Base-by-base conservation (phyloP, 2,329 filamentous ascomycete genomes). In the Sphaerulina populicola region DNA sequence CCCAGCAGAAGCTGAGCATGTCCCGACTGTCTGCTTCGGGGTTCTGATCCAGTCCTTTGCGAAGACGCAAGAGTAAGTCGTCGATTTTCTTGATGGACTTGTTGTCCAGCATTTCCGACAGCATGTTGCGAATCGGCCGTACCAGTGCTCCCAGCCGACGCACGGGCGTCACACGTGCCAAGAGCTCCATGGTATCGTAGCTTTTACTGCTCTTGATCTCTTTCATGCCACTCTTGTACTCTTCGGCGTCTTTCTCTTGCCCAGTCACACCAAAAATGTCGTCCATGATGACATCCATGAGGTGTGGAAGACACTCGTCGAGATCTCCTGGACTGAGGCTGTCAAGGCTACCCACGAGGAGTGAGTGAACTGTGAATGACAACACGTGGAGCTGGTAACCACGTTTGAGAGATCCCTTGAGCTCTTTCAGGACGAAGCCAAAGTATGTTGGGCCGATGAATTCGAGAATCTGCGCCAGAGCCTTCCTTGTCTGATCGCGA, bases 171-270 rank as follows among this genome's bases (percentile, higher is more conserved):
- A 83, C 89, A 63, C 84, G 87, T 23, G 93, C 86, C 57, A 97
- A 77, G 12, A 97, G 75, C 68, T 97, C 91, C 83, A 97, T 94
- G 0, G 93, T 94, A 65, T 98, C 94, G 63, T 90, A 94, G 66
- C 90, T 96, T 74, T 97, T 98, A 74, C 87, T 96, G 69, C 87
- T 93, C 74, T 95, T 97, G 51, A 98, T 85, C 71, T 98, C 93
- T 69, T 94, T 95, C 84, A 94, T 96, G 69, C 91, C 86, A 66
- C 83, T 95, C 50, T 85, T 84, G 67, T 98, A 98, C 47, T 90
- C 93, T 61, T 96, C 89, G 0, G 91, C 91, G 62, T 98, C 93
- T 69, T 98, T 98, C 65, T 98, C 91, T 70, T 95, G 86, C 1
- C 93, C 93, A 31, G 86, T 85, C 5, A 82, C 81, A 29, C 94